phyloP scores from a whole-genome alignment of 2,329 filamentous ascomycete species.

The Daldinia sp. region DNA sequence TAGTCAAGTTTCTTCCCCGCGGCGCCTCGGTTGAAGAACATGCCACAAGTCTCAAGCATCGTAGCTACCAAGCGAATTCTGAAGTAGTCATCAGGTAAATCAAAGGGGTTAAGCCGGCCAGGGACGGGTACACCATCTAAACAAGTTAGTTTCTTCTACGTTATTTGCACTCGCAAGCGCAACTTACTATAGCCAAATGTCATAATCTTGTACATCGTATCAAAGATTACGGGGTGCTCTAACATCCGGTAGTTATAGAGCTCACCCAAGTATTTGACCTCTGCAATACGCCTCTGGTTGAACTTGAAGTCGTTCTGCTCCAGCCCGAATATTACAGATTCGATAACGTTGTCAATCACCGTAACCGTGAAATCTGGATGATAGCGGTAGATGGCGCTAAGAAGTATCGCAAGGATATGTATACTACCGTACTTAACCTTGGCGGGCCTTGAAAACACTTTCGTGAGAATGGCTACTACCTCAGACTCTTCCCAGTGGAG shows the following conservation, averaged over 20 bases:
- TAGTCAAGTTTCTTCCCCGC: slow-evolving; percentile 98
- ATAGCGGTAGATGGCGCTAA: slow-evolving; percentile 89
- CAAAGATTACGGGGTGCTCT: slow-evolving; percentile 94
- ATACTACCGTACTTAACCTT: slow-evolving; percentile 99
- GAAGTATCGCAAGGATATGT: slow-evolving; percentile 88
- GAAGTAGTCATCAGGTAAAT: slow-evolving; percentile 95
- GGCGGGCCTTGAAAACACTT: slow-evolving; percentile 94
- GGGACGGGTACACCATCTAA: slow-evolving; percentile 82
- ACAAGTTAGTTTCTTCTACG: slow-evolving; percentile 35
- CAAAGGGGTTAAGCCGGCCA: slow-evolving; percentile 80
- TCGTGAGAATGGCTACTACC: slow-evolving; percentile 83
- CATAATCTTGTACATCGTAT: slow-evolving; percentile 92
- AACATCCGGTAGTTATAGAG: slow-evolving; percentile 98
- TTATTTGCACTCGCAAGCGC: not conserved
- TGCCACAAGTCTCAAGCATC: slow-evolving; percentile 92
- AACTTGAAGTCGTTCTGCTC: slow-evolving; percentile 98
- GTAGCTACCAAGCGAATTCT: slow-evolving; percentile 91
- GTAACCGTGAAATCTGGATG: slow-evolving; percentile 90
- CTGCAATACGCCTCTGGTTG: slow-evolving; percentile 92
- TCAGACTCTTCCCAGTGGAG: slow-evolving; percentile 96
- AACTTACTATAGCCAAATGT: slow-evolving; percentile 84
- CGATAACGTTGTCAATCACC: slow-evolving; percentile 92
- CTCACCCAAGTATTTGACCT: slow-evolving; percentile 96
- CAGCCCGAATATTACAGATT: slow-evolving; percentile 86
- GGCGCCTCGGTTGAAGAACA: slow-evolving; percentile 93